Evolutionary conservation across 768 basidiomycete genomes (phyloP).

Genomic region (Sistotremastrum niveocremeum): DNA sequence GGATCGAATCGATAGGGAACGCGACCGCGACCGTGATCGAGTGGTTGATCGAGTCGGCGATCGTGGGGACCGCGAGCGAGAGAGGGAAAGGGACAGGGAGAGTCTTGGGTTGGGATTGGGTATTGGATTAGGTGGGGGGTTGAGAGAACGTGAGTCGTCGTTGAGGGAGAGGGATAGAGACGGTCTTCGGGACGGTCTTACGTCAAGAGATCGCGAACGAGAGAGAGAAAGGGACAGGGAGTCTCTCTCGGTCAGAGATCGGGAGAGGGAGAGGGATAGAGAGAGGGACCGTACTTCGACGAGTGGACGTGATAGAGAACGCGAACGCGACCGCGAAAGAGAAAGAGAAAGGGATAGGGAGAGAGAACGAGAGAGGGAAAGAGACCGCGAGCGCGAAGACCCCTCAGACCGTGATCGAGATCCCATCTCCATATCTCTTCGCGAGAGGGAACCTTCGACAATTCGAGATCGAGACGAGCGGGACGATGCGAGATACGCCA

Average conservation of each 20-base stretch:
- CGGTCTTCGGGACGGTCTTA: no score
- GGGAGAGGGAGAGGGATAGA: slow-evolving; percentile 2
- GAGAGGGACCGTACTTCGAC: slow-evolving; percentile 3
- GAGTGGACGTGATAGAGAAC: slow-evolving; percentile 9
- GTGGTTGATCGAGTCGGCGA: slow-evolving; percentile 2
- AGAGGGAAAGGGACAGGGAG: neutral
- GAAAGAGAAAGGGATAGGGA: slow-evolving; percentile 1
- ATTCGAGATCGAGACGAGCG: slow-evolving; percentile 8
- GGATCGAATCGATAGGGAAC: slow-evolving; percentile 5
- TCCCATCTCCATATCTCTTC: slow-evolving; percentile 16
- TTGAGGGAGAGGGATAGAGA: no score
- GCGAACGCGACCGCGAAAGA: neutral
- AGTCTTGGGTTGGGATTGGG: no score
- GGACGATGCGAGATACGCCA: slow-evolving; percentile 14
- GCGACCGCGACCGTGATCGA: slow-evolving; percentile 10
- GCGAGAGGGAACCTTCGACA: slow-evolving; percentile 9
- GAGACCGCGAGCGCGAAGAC: slow-evolving; percentile 6
- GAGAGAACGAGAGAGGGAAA: slow-evolving; percentile 8
- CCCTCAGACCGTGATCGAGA: slow-evolving; percentile 1
- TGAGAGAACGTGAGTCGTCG: no score
- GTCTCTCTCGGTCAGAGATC: neutral
- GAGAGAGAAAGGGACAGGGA: neutral
- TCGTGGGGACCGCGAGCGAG: slow-evolving; percentile 9
- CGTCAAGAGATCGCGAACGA: slow-evolving; percentile 6
- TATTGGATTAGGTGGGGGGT: no score